Conservation (phyloP, 805 yeast species). For the Kodamaea hsintzibuensis region DNA sequence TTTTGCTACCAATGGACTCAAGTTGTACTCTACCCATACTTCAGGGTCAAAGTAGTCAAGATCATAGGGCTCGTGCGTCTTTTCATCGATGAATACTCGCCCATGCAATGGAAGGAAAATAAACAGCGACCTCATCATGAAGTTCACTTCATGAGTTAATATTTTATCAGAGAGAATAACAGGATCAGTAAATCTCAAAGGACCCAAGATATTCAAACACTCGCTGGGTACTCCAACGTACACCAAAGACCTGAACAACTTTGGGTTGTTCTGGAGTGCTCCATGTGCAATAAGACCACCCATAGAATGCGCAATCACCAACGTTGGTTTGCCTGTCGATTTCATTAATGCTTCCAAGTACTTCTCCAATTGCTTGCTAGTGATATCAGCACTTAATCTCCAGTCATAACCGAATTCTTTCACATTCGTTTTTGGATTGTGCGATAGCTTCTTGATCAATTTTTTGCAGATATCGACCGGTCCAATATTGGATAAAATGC, state of each 20-base stretch:
- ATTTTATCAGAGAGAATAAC: constrained; percentile 73
- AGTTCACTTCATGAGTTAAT: constrained; percentile 77
- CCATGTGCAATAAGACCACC: constrained; percentile 88
- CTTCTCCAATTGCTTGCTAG: constrained; percentile 52
- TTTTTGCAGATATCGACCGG: constrained; percentile 78
- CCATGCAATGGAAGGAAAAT: constrained; percentile 78
- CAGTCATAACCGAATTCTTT: constrained; percentile 91
- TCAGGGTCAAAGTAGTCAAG: constrained; percentile 80
- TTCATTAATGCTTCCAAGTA: constrained; percentile 48
- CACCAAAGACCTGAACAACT: constrained; percentile 68
- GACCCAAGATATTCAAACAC: constrained; percentile 85
- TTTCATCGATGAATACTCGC: constrained; percentile 64
- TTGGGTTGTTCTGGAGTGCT: constrained; percentile 67
- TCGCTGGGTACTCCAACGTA: constrained; percentile 85
- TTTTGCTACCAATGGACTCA: constrained; percentile 70
- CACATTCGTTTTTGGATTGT: constrained; percentile 60
- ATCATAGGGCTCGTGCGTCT: constrained; percentile 57
- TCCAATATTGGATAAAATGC: constrained; percentile 78
- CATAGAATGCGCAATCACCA: constrained; percentile 90
- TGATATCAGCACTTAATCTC: constrained; percentile 70
- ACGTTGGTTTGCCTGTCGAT: constrained; percentile 55
- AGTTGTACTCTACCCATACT: constrained; percentile 72
- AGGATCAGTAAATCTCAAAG: constrained; percentile 77
- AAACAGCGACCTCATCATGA: constrained; percentile 85
- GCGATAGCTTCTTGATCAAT: constrained; percentile 52